Evolutionary conservation across 352 stramenopile species (phyloP), one percentile per base, ranked within the genome.

Genomic region (Phytophthora nicotianae): DNA sequence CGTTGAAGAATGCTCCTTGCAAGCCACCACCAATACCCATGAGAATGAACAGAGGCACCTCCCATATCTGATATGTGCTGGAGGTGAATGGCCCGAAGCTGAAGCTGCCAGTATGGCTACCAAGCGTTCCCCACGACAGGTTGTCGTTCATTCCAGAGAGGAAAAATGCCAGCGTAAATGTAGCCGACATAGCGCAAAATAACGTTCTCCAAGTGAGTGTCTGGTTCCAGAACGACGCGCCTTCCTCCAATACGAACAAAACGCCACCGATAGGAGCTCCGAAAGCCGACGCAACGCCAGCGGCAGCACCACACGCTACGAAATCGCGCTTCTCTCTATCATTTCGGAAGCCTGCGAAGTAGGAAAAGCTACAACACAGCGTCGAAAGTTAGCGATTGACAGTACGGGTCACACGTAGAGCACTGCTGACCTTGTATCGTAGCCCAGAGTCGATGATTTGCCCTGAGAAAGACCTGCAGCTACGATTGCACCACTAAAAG

Each of bases 311-410:
- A 65, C 93, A 95, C 27, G 79, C 86, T 11, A 97, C 81, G 45
- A 98, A 92, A 57, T 97, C 88, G 5, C 91, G 77, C 56, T 95
- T 91, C 53, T 98, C 90, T 20, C 76, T 74, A 72, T 98, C 91
- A 60, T 92, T 97, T 8, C 88, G 74, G 69, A 98, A 96, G 14
- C 84, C 79, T 17, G 86, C 82, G 72, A 97, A 91, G 55, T 96
- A 90, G 14, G 81, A 89, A 70, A 93, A 93, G 40, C 81, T 91
- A 61, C 8, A 56, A 13, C 0, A 37, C n/a, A 33, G 16, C 20
- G 24, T 50, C 29, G 17, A 41, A 3, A 61, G 23, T 51, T n/a
- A 61, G 21, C 23, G 20, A 1, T 35, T 37, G n/a, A 29, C 2
- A 6, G 17, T 1, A 29, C 8, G 24, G 7, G 6, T 5, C 19